Evolutionary conservation across 495 filamentous ascomycete genomes (phyloP).

Genomic region (Hypoxylon intermedium): DNA sequence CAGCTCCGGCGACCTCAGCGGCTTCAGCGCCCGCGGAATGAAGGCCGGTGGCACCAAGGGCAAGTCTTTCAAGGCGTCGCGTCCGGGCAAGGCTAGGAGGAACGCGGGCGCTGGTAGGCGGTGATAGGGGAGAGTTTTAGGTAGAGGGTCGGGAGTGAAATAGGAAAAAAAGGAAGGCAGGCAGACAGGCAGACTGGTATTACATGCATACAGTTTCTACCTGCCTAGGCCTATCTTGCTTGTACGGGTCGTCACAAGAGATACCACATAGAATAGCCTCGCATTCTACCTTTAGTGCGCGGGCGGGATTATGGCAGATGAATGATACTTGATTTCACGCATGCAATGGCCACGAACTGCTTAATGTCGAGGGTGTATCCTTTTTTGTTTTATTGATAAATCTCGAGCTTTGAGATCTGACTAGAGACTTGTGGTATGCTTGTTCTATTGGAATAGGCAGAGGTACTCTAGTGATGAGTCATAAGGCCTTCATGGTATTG

Average conservation of each 20-base stretch:
- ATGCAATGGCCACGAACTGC: not conserved
- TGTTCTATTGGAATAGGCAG: too few species aligned
- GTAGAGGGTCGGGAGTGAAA: not conserved
- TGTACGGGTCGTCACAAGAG: not conserved
- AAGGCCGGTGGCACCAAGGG: slow-evolving; percentile 58
- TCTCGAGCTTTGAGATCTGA: too few species aligned
- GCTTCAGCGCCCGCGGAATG: slow-evolving; percentile 84
- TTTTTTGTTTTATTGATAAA: not conserved
- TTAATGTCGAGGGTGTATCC: slow-evolving; percentile 17
- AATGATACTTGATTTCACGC: not conserved
- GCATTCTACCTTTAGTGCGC: slow-evolving; percentile 1
- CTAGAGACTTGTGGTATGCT: too few species aligned
- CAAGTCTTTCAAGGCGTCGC: slow-evolving; percentile 10
- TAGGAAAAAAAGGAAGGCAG: not conserved
- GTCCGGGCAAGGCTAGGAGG: slow-evolving; percentile 52
- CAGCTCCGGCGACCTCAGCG: slow-evolving; percentile 77
- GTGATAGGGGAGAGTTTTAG: slow-evolving; percentile 12
- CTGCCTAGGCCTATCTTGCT: too few species aligned
- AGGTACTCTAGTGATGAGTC: too few species aligned
- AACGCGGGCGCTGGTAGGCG: slow-evolving; percentile 42
- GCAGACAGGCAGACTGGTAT: not conserved
- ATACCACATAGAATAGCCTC: slow-evolving; percentile 19
- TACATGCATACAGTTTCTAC: not conserved
- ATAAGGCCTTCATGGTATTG: too few species aligned
- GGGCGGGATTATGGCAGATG: slow-evolving; percentile 4